Conservation (phyloP, 2,329 filamentous ascomycete genomes). For the Torrubiellomyces zombiae region DNA sequence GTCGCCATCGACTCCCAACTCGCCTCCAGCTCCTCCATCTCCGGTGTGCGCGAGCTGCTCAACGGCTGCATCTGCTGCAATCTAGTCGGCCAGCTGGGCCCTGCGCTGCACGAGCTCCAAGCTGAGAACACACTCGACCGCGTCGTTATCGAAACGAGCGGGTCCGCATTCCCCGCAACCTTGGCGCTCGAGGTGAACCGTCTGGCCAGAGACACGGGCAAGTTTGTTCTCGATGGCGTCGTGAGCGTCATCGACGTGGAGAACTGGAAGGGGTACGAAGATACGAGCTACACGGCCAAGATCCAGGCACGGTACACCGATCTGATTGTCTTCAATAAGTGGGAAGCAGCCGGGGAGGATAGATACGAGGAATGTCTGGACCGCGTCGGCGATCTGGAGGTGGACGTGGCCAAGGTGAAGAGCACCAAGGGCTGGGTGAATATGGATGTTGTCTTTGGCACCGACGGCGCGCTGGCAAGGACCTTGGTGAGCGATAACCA, state of each 20-base stretch:
- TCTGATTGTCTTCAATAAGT: conserved; percentile 84
- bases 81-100: conserved; percentile 76
- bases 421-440: conserved; percentile 65
- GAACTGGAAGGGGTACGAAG: conserved; percentile 88
- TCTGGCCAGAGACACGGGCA: conserved; percentile 48
- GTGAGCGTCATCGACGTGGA: conserved; percentile 84
- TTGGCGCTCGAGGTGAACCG: conserved; percentile 82
- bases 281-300: conserved; percentile 75
- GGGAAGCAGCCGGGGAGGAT: conserved; percentile 60
- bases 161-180: conserved; percentile 75
- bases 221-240: conserved; percentile 70
- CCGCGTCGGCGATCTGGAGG: conserved; percentile 61
- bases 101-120: conserved; percentile 62
- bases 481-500: conserved; percentile 26
- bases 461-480: conserved; percentile 65
- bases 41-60: conserved; percentile 80
- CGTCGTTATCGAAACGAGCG: conserved; percentile 87
- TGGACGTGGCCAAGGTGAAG: conserved; percentile 72
- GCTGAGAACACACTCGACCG: conserved; percentile 48
- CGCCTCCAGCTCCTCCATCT: conserved; percentile 64
- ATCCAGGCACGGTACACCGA: conserved; percentile 84
- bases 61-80: conserved; percentile 99
- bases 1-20: conserved; percentile 86
- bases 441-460: conserved; percentile 66
- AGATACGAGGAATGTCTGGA: conserved; percentile 65